Evolutionary conservation across 1,284 basidiomycete genomes (phyloP).

Genomic region (Xerocomus amazonicus): DNA sequence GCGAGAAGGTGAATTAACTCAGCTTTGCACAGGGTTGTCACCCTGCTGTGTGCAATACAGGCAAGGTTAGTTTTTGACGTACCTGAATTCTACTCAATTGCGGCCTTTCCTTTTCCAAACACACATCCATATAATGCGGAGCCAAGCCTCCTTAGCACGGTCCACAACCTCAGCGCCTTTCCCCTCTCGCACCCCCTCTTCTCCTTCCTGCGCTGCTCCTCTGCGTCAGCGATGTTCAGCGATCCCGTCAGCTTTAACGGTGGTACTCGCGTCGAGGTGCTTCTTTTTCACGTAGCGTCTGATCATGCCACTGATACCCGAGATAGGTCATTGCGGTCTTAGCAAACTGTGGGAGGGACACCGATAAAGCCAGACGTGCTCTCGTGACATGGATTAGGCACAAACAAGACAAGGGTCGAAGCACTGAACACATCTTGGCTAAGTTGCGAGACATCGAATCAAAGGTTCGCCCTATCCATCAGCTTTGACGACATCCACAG

Average conservation of each 20-base stretch:
- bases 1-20: background rate
- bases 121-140: constrained; percentile 16
- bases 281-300: background rate
- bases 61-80: constrained; percentile 6
- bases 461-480: constrained; percentile 23
- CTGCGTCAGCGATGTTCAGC: constrained; percentile 19
- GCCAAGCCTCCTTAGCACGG: background rate
- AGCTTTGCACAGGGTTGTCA: constrained; percentile 7
- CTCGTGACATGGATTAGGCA: constrained; percentile 31
- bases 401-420: constrained; percentile 29
- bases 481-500: background rate
- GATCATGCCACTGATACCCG: background rate
- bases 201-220: background rate
- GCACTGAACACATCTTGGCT: constrained; percentile 30
- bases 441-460: constrained; percentile 29
- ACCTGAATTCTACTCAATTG: constrained; percentile 17
- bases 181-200: background rate
- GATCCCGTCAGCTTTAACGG: constrained; percentile 30
- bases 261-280: constrained; percentile 31
- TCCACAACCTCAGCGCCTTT: constrained; percentile 2
- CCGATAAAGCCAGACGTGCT: constrained; percentile 25
- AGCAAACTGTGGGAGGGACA: constrained; percentile 33
- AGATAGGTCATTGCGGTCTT: constrained; percentile 31
- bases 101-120: constrained; percentile 12
- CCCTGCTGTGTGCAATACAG: constrained; percentile 14